A percentile compares a stretch with the other conserved stretches of the same genome.
phyloP scores from a whole-genome alignment of 2,329 filamentous ascomycete genomes.

The Aspergillus arachidicola region DNA sequence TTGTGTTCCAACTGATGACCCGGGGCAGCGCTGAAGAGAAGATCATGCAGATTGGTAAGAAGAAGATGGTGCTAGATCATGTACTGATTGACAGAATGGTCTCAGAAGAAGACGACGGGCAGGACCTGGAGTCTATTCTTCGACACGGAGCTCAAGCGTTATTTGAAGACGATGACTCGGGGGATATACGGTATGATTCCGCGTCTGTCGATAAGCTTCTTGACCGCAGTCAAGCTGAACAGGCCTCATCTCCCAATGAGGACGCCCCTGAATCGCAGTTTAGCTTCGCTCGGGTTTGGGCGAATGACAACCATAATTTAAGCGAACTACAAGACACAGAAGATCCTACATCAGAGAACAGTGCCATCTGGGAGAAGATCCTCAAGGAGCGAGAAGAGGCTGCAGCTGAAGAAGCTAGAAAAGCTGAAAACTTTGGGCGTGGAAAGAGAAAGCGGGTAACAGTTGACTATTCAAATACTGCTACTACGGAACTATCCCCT shows the following conservation, averaged over 20 bases:
- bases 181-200: constrained; percentile 79
- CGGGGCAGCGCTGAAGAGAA: constrained; percentile 88
- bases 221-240: constrained; percentile 81
- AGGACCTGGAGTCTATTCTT: constrained; percentile 84
- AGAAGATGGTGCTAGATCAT: constrained; percentile 95
- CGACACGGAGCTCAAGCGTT: constrained; percentile 84
- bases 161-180: constrained; percentile 71
- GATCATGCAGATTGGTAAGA: constrained; percentile 92
- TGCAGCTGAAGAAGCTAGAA: constrained; percentile 72
- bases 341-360: constrained; percentile 58
- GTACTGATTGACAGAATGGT: constrained; percentile 92
- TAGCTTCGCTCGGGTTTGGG: constrained; percentile 89
- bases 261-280: constrained; percentile 76
- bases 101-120: constrained; percentile 73
- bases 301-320: constrained; percentile 72
- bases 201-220: constrained; percentile 84
- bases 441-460: constrained; percentile 73
- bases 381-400: constrained; percentile 78
- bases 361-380: constrained; percentile 85
- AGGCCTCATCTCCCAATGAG: constrained; percentile 66
- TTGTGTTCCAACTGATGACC: constrained; percentile 94
- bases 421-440: constrained; percentile 77
- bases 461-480: constrained; percentile 35
- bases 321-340: constrained; percentile 62
- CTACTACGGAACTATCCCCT: constrained; percentile 21